phyloP scores from a whole-genome alignment of 345 rosid genomes.

The Abelmoschus esculentus region DNA sequence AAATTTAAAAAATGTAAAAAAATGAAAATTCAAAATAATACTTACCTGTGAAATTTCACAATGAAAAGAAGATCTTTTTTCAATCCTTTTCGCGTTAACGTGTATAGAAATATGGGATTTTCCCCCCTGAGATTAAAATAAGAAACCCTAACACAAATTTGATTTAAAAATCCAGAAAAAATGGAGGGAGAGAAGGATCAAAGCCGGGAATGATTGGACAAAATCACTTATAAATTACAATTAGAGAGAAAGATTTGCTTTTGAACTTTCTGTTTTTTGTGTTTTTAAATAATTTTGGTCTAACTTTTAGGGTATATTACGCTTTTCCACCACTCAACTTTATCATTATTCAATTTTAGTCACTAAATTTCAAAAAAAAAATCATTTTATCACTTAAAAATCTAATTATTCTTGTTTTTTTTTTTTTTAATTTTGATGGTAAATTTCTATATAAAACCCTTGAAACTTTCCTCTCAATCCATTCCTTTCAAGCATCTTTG shows the following conservation, averaged over 20 bases:
- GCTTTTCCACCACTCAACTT: too few species aligned
- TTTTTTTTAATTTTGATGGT: too few species aligned
- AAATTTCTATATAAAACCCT: too few species aligned
- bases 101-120: neutral
- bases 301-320: too few species aligned
- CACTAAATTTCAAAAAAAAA: too few species aligned
- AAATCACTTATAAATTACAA: too few species aligned
- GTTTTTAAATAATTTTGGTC: neutral
- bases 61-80: too few species aligned
- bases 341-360: too few species aligned
- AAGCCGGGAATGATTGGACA: neutral
- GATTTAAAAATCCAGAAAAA: neutral
- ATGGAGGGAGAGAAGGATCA: neutral
- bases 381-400: too few species aligned
- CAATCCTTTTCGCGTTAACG: neutral
- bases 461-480: too few species aligned
- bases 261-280: neutral
- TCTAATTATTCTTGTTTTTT: too few species aligned
- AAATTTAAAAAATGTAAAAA: neutral
- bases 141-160: neutral
- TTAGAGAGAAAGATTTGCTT: neutral
- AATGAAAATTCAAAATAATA: neutral
- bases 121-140: neutral
- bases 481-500: too few species aligned
- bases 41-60: neutral